Percentiles rank a stretch among this genome's conserved stretches.
Conservation (phyloP, 371 early-diverging fungal genomes). For the Smittium mucronatum region DNA sequence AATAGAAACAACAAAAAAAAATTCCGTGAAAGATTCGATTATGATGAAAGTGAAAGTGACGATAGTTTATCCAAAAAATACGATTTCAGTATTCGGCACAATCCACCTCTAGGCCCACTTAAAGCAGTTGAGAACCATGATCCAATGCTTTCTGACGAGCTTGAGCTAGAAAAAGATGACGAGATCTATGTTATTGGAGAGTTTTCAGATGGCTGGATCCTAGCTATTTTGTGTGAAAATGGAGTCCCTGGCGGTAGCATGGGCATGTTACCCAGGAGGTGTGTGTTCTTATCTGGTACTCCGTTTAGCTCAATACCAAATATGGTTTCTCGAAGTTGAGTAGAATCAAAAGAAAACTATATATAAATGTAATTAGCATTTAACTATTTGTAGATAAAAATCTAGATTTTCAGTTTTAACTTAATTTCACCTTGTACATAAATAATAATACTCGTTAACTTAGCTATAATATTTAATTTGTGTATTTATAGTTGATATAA, state of each 20-base stretch:
- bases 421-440: too few relatives aligned
- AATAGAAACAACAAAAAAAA: too few relatives aligned
- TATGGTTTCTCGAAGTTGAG: too few relatives aligned
- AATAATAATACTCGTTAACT: too few relatives aligned
- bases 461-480: too few relatives aligned
- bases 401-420: too few relatives aligned
- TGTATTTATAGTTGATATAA: too few relatives aligned
- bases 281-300: constrained; percentile 19
- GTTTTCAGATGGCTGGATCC: constrained; percentile 33
- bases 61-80: constrained; percentile 31
- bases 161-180: constrained; percentile 18
- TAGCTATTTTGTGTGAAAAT: constrained; percentile 18
- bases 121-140: constrained; percentile 23
- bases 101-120: constrained; percentile 30
- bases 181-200: constrained; percentile 26
- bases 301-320: background rate
- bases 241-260: constrained; percentile 17
- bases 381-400: too few relatives aligned
- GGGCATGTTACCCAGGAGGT: constrained; percentile 32
- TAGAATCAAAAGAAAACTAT: too few relatives aligned
- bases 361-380: too few relatives aligned
- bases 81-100: constrained; percentile 28
- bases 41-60: constrained; percentile 1
- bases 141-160: constrained; percentile 25
- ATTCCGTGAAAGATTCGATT: background rate